phyloP scores from a whole-genome alignment of 1,139 yeast genomes.

The Pichia sp. region DNA sequence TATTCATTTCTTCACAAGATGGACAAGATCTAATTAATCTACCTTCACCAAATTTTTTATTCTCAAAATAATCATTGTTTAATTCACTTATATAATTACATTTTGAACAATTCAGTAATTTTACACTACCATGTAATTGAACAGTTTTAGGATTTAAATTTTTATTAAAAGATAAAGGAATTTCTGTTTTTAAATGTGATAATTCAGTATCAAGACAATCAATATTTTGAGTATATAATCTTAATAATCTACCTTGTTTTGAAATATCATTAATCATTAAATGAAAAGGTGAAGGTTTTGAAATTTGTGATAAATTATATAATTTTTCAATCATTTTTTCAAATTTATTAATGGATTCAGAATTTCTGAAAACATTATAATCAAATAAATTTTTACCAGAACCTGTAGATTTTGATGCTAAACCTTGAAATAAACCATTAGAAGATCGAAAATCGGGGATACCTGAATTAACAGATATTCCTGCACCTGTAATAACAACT shows the following conservation, averaged over 20 bases:
- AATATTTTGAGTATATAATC: constrained; percentile 77
- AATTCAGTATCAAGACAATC: constrained; percentile 43
- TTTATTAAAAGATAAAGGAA: constrained; percentile 35
- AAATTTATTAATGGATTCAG: constrained; percentile 53
- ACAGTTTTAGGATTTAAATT: constrained; percentile 46
- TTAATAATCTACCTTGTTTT: constrained; percentile 53
- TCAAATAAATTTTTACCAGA: constrained; percentile 80
- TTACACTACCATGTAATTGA: constrained; percentile 77
- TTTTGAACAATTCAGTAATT: constrained; percentile 66
- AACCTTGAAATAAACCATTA: constrained; percentile 66
- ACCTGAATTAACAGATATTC: constrained; percentile 84
- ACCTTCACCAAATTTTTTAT: constrained; percentile 9
- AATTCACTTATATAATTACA: constrained; percentile 49
- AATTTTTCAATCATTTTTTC: constrained; percentile 68
- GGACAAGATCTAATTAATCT: constrained; percentile 46
- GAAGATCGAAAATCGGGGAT: constrained; percentile 85
- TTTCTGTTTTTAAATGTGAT: constrained; percentile 42
- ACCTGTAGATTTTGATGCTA: constrained; percentile 33
- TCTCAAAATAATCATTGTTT: constrained; percentile 33
- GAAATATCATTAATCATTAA: constrained; percentile 53
- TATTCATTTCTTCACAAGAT: constrained; percentile 49
- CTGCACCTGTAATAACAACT: constrained; percentile 77
- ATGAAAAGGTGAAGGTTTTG: constrained; percentile 72
- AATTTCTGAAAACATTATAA: constrained; percentile 67
- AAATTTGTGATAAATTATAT: constrained; percentile 49